Evolutionary conservation across 176 grass and related monocot species (phyloP), one percentile per base, ranked within the genome.

Genomic region (Paspalum notatum): DNA sequence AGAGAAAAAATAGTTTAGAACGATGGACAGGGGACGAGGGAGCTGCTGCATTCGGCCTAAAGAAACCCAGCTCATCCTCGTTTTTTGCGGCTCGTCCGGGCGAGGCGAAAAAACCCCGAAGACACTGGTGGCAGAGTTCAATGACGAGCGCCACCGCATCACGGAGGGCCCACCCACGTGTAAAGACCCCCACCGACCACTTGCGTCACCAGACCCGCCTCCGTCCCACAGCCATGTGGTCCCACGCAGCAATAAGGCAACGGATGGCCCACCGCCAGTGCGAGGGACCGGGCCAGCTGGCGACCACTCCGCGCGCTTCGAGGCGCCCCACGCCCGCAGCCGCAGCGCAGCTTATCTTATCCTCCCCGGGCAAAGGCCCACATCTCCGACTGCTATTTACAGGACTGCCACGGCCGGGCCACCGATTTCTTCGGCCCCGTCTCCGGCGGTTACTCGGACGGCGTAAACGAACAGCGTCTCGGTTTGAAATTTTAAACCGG

Each of bases 111-210:
- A 47, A 47, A 22, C 27, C 2, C 32, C 32, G 32, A 86, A 44
- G 5, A 57, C 52, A 25, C 18, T 18, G 14, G 12, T 16, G 68
- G 58, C 87, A n/a, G n/a, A 87, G 87, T 72, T 81, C 81, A 87
- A 66, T 25, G 66, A 46, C 26, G 18, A 12, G 9, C 26, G 70
- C 62, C 51, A 78, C 56, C 41, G 45, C 80, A 53, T n/a, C 38
- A 1, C 27, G 40, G n/a, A n/a, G 57, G 49, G 40, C 59, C 78
- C 63, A 62, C 68, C 76, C 80, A 93, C 82, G 87, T 93, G 85
- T 46, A 51, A 15, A 57, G 62, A 25, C 49, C 57, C 57, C 70
- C 76, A 76, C 52, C 80, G 71, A 74, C 75, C 46, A 71, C 25
- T 59, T 0, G 24, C 59, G 58, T 68, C 27, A 38, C 38, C n/a